These are phyloP conservation scores for Macrophomina tecta DNA, from an alignment of 2,329 filamentous ascomycete species.

Conservation along the genomic window DNA sequence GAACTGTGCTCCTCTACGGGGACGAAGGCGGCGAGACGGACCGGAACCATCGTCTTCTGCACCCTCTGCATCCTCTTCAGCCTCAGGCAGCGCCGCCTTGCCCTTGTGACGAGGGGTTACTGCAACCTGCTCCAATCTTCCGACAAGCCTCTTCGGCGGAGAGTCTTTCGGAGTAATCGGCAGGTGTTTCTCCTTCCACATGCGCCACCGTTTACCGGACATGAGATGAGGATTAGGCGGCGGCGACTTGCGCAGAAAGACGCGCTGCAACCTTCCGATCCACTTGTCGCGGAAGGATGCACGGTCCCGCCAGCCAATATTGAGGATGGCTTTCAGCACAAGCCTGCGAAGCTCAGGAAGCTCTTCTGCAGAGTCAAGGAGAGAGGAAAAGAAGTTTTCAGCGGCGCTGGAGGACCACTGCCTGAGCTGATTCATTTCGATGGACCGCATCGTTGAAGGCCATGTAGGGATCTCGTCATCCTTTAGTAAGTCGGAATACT, in stretches of 20 bases:
- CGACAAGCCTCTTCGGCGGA: neutral
- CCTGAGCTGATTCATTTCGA: constrained; percentile 79
- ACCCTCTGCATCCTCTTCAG: neutral
- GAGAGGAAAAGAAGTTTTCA: constrained; percentile 77
- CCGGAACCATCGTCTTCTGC: constrained; percentile 9
- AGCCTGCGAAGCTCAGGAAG: constrained; percentile 73
- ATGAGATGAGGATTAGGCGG: constrained; percentile 53
- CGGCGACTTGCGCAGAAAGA: constrained; percentile 64
- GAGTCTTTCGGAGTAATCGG: constrained; percentile 7
- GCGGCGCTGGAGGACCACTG: constrained; percentile 75
- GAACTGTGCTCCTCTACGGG: neutral
- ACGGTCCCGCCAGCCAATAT: constrained; percentile 80
- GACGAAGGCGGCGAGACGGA: constrained; percentile 22
- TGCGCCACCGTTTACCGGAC: constrained; percentile 50
- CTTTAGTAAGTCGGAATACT: constrained; percentile 71
- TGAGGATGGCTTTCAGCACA: constrained; percentile 73
- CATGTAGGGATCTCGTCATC: constrained; percentile 74
- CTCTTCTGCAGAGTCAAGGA: constrained; percentile 72
- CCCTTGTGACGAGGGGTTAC: constrained; percentile 9
- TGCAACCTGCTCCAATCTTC: constrained; percentile 3
- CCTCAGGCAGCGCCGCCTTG: neutral
- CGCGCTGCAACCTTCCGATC: constrained; percentile 70
- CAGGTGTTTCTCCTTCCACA: constrained; percentile 43
- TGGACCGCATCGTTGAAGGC: constrained; percentile 72
- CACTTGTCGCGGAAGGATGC: constrained; percentile 80